These are phyloP conservation scores for Tolypocladium sp. DNA, from an alignment of 2,329 filamentous ascomycete species.

Conservation along the genomic window DNA sequence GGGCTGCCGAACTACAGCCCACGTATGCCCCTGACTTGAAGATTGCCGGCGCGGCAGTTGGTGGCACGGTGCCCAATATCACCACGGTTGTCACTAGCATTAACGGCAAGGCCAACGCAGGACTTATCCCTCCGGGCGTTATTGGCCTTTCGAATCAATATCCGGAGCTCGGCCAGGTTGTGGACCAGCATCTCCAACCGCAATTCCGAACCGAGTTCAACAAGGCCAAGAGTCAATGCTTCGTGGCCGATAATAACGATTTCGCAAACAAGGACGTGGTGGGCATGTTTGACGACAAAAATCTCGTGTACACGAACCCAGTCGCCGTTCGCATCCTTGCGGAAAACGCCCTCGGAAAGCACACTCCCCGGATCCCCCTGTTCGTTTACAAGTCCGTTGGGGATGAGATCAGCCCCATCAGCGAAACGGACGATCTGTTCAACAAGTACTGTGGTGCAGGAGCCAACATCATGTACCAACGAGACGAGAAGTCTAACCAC, in stretches of 20 bases:
- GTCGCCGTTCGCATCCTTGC: slow-evolving; percentile 13
- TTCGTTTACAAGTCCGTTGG: slow-evolving; percentile 37
- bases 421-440: slow-evolving; percentile 33
- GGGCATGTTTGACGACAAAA: slow-evolving; percentile 28
- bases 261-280: slow-evolving; percentile 20
- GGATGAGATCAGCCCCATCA: slow-evolving; percentile 27
- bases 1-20: slow-evolving; percentile 4
- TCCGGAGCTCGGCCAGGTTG: slow-evolving; percentile 2
- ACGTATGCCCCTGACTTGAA: slow-evolving; percentile 15
- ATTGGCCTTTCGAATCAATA: slow-evolving; percentile 11
- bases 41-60: slow-evolving; percentile 13
- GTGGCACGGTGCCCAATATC: slow-evolving; percentile 10
- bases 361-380: slow-evolving; percentile 35
- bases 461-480: slow-evolving; percentile 27
- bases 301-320: slow-evolving; percentile 11
- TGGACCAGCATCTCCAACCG: slow-evolving; percentile 7
- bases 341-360: slow-evolving; percentile 19
- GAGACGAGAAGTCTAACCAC: not conserved
- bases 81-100: slow-evolving; percentile 3
- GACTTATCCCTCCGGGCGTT: slow-evolving; percentile 12
- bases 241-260: not conserved
- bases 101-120: slow-evolving; percentile 8
- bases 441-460: slow-evolving; percentile 29
- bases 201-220: not conserved
- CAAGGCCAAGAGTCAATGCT: not conserved